These are phyloP conservation scores for Brasenia schreberi DNA, from an alignment of 164 flowering plant species.

Conservation along the genomic window DNA sequence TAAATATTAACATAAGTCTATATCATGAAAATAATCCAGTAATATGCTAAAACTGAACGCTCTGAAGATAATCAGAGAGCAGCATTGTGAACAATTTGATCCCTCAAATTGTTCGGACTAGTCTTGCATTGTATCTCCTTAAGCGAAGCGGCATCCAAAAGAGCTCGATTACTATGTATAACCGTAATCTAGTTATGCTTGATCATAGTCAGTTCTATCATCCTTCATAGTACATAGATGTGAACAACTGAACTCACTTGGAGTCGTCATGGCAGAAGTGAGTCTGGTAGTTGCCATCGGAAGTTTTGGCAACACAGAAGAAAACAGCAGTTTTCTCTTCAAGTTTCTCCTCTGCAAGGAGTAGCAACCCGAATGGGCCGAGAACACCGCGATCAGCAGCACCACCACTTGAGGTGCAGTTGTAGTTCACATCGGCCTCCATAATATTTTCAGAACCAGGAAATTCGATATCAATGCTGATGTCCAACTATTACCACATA, in stretches of 20 bases:
- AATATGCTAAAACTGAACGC: too few species aligned
- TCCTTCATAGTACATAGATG: too few species aligned
- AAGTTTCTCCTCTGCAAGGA: slow-evolving; percentile 39
- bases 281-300: slow-evolving; percentile 37
- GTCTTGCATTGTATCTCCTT: too few species aligned
- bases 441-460: neutral
- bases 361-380: slow-evolving; percentile 82
- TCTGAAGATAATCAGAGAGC: too few species aligned
- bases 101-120: too few species aligned
- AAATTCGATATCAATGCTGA: neutral
- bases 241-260: slow-evolving; percentile 20
- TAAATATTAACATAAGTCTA: too few species aligned
- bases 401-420: slow-evolving; percentile 48
- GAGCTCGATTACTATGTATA: too few species aligned
- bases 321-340: slow-evolving; percentile 72
- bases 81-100: too few species aligned
- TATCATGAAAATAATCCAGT: too few species aligned
- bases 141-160: too few species aligned
- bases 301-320: slow-evolving; percentile 54
- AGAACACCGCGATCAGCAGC: slow-evolving; percentile 46
- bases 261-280: slow-evolving; percentile 66
- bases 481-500: neutral
- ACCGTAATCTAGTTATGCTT: too few species aligned
- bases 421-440: slow-evolving; percentile 27
- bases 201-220: too few species aligned